Percentiles rank a stretch among this genome's conserved stretches.
Conservation (phyloP, 1,284 basidiomycete species). For the Cryptococcus wingfieldii region DNA sequence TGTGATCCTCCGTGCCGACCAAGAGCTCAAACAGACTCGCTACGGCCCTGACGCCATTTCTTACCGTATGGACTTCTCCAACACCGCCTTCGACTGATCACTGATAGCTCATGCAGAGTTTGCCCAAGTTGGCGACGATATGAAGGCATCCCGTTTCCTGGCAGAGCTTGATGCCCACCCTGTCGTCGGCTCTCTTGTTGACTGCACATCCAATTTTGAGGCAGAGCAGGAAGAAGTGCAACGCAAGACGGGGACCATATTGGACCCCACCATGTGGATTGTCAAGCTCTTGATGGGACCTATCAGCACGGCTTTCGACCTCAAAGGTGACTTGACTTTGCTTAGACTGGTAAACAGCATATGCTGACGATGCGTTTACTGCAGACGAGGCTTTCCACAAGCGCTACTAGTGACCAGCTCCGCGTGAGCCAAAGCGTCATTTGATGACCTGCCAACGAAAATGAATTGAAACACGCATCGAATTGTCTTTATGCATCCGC, state of each 20-base stretch:
- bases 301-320: conserved; percentile 24
- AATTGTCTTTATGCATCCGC: too few relatives aligned
- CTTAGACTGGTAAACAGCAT: too few relatives aligned
- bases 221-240: conserved; percentile 49
- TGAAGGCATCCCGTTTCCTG: conserved; percentile 35
- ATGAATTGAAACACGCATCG: too few relatives aligned
- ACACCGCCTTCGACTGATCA: not conserved
- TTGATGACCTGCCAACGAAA: too few relatives aligned
- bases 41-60: conserved; percentile 51
- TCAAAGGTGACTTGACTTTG: not conserved
- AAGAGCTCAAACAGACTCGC: conserved; percentile 42
- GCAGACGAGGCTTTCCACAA: too few relatives aligned
- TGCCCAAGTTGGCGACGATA: conserved; percentile 51
- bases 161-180: conserved; percentile 49
- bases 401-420: too few relatives aligned
- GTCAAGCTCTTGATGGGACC: conserved; percentile 30
- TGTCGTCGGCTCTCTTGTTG: conserved; percentile 47
- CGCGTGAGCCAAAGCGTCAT: too few relatives aligned
- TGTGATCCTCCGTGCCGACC: conserved; percentile 46
- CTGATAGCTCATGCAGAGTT: conserved; percentile 22
- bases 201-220: conserved; percentile 49
- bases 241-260: conserved; percentile 36
- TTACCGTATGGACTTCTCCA: conserved; percentile 21
- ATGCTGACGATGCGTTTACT: too few relatives aligned
- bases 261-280: conserved; percentile 30